Base-by-base conservation (phyloP, 352 stramenopile species). In the Phytophthora cactorum region DNA sequence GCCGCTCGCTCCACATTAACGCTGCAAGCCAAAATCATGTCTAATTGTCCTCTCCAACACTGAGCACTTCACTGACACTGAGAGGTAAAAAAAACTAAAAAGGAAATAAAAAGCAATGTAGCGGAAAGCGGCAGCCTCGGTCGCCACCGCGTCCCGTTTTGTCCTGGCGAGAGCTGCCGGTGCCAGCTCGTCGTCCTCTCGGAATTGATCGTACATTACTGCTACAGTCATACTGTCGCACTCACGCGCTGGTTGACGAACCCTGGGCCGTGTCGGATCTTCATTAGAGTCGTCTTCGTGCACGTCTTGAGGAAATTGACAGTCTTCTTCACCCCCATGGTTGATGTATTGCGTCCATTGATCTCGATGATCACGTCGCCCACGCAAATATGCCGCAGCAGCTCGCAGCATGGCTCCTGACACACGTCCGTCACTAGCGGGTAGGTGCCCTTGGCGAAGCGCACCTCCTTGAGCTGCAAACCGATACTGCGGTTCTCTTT, bases 311-410 rank as follows among this genome's bases (percentile, higher is more conserved):
- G 70, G 62, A 96, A 96, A 61, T 78, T 91, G 41, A 94, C 85
- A 27, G 88, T 96, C 74, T 96, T 96, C 70, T 96, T 96, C 31
- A 96, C 88, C 31, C 88, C 86, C 88, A 96, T 96, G 12, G 84
- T 86, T 12, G 88, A 94, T 50, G 86, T 94, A 55, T 96, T 93
- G 63, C 85, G 84, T n/a, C 86, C 86, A 59, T 96, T 96, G 57
- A 96, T 95, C 70, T 96, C 88, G 31, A 96, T 68, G 50, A 96
- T 92, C 54, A 96, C 73, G 55, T 96, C 88, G 12, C 88, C 88
- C 14, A 95, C 72, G 59, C 84, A 92, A 62, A 96, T 87, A 73
- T 95, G 88, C 59, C 90, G 88, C 34, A 96, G 68, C 51, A 80
- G 51, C 58, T 95, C 88, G 60, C 88, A 96, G 72, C 88, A 96